Base-by-base conservation (phyloP, 2,329 filamentous ascomycete species). In the Apiospora hydei region DNA sequence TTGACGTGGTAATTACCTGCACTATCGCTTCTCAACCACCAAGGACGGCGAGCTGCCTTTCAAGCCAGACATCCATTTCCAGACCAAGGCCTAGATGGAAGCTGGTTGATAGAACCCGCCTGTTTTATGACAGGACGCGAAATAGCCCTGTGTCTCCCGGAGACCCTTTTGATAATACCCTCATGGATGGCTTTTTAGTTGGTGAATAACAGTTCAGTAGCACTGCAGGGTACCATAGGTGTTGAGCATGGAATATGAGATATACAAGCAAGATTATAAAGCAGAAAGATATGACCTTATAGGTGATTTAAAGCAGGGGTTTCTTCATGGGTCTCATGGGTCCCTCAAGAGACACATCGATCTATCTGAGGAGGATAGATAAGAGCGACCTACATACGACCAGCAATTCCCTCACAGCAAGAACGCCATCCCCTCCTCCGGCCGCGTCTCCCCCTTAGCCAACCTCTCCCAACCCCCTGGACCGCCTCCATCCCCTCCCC, bases 351-450 rank as follows among this genome's bases (percentile, higher is more conserved):
- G 10, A 4, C 5, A 41, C 38, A 41, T 1, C 10, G 38, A 3
- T 13, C 41, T 43, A 43, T 38, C 3, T 38, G 5, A 3, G 1
- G 34, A 38, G 34, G 34, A 8, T 38, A 38, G 34, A 8, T 8
- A 13, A 3, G 10, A 13, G 6, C 10, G 41, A 14, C 41, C 41
- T 0, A 1, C 13, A 43, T 43, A 14, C 8, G 13, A 43, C 41
- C 7, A 43, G 10, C 7, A 43, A 43, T 13, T 1, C 46, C 2
- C 67, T 69, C 71, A 80, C 57, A 80, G 1, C 73, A 74, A 75
- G 69, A 76, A 81, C n/a, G 75, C 77, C 72, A 81, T 70, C 30
- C 77, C 78, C 72, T 79, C 78, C 16, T 77, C 76, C 3, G 79
- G 71, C 67, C 68, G 24, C 1, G 77, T 76, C 71, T 77, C 74